Conservation (phyloP, 2,329 filamentous ascomycete genomes). For the Coniochaeta ligniaria region DNA sequence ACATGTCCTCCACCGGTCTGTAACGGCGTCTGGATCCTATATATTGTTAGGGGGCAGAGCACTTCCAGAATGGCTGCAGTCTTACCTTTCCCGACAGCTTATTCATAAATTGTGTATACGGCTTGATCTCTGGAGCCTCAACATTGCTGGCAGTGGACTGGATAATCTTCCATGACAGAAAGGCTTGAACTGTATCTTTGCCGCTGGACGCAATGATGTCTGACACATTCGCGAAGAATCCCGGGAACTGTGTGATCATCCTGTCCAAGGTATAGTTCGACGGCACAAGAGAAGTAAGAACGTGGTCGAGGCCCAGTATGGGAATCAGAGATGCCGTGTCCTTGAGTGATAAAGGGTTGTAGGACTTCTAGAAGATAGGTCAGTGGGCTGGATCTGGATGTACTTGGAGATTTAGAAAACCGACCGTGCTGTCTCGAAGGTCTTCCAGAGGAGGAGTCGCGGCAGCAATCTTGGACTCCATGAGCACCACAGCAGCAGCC, state of each 20-base stretch:
- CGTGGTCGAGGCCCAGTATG: conserved; percentile 42
- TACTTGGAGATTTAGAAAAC: conserved; percentile 4
- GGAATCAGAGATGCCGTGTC: conserved; percentile 49
- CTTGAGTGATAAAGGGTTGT: conserved; percentile 54
- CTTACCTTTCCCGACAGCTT: conserved; percentile 47
- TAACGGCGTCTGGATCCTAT: conserved; percentile 49
- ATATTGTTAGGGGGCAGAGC: no score
- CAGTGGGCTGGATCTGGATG: not conserved
- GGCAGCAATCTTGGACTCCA: conserved; percentile 12
- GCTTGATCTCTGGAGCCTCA: conserved; percentile 51
- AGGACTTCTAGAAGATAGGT: conserved; percentile 40
- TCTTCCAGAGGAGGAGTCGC: conserved; percentile 11
- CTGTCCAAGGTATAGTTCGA: conserved; percentile 39
- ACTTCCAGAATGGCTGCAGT: no score
- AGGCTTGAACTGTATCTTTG: conserved; percentile 45
- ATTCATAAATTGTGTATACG: conserved; percentile 53
- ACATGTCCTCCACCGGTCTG: conserved; percentile 62
- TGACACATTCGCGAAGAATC: conserved; percentile 52
- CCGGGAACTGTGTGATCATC: conserved; percentile 52
- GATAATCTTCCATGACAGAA: conserved; percentile 60
- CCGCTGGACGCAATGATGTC: conserved; percentile 45
- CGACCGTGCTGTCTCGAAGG: conserved; percentile 10
- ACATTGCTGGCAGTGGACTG: conserved; percentile 51
- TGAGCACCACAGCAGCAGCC: conserved; percentile 15
- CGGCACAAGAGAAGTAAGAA: conserved; percentile 47